Evolutionary conservation across 208 protist genomes (phyloP).

Genomic region (Wallacemonas sp.): DNA sequence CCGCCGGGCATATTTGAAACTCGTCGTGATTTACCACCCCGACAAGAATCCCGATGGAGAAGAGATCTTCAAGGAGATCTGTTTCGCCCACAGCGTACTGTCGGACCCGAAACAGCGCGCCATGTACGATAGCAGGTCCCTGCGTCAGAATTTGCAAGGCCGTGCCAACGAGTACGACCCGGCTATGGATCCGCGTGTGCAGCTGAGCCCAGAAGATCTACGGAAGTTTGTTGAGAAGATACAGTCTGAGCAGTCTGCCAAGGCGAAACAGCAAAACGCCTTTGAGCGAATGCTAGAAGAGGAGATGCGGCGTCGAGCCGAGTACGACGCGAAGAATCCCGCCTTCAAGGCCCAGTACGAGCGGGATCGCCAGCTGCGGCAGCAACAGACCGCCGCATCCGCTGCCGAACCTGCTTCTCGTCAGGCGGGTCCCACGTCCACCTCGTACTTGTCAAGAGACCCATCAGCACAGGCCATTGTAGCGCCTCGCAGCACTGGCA

Average conservation of each 20-base stretch:
- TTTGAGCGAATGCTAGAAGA: slow-evolving; percentile 81
- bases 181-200: slow-evolving; percentile 79
- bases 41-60: slow-evolving; percentile 87
- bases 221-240: slow-evolving; percentile 81
- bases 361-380: slow-evolving; percentile 33
- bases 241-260: slow-evolving; percentile 42
- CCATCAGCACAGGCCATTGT: no score
- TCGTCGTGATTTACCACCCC: slow-evolving; percentile 88
- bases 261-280: slow-evolving; percentile 33
- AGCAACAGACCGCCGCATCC: slow-evolving; percentile 8
- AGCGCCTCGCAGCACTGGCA: slow-evolving; percentile 13
- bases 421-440: no score
- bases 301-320: slow-evolving; percentile 78
- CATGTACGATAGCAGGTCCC: slow-evolving; percentile 73
- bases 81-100: slow-evolving; percentile 82
- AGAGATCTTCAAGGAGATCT: slow-evolving; percentile 85
- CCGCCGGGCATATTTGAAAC: slow-evolving; percentile 80
- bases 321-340: slow-evolving; percentile 80
- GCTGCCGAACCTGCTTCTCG: background rate
- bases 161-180: slow-evolving; percentile 73
- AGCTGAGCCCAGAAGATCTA: slow-evolving; percentile 74
- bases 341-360: slow-evolving; percentile 76
- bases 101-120: slow-evolving; percentile 73
- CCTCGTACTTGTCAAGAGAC: no score
- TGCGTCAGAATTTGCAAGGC: slow-evolving; percentile 60